phyloP scores from a whole-genome alignment of 345 rosid genomes.

The Gossypium anomalum region DNA sequence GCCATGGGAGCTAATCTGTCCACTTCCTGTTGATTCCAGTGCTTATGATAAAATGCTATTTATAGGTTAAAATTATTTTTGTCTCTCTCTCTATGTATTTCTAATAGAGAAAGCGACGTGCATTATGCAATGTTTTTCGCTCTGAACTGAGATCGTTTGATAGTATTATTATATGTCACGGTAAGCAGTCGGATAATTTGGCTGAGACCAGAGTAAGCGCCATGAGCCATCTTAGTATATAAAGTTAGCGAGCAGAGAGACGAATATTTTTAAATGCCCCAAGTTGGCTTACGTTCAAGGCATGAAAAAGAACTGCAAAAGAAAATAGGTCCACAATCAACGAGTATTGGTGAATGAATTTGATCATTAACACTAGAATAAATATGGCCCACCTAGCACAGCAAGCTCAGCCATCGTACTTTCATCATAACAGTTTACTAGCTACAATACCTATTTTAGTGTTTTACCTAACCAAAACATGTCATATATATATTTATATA shows the following conservation, averaged over 20 bases:
- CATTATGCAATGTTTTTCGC: too few species aligned
- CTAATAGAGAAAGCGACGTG: background rate
- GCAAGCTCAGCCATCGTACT: background rate
- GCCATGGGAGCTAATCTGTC: too few species aligned
- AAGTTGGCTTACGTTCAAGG: background rate
- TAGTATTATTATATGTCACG: background rate
- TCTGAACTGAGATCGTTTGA: too few species aligned
- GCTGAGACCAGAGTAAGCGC: background rate
- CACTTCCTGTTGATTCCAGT: too few species aligned
- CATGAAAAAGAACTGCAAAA: background rate
- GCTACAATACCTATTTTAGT: background rate
- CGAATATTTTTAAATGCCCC: background rate
- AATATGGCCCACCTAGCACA: background rate
- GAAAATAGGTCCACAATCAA: background rate
- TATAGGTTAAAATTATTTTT: too few species aligned
- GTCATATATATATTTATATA: background rate
- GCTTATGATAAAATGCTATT: too few species aligned
- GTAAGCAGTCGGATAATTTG: background rate
- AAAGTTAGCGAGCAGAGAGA: background rate
- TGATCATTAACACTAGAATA: background rate
- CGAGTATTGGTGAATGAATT: background rate
- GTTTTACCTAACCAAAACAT: constrained; percentile 9
- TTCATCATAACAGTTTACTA: background rate
- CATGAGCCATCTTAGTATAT: too few species aligned
- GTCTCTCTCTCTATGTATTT: too few species aligned